phyloP scores from a whole-genome alignment of 2,329 filamentous ascomycete species.

The Penicillium frequentans region DNA sequence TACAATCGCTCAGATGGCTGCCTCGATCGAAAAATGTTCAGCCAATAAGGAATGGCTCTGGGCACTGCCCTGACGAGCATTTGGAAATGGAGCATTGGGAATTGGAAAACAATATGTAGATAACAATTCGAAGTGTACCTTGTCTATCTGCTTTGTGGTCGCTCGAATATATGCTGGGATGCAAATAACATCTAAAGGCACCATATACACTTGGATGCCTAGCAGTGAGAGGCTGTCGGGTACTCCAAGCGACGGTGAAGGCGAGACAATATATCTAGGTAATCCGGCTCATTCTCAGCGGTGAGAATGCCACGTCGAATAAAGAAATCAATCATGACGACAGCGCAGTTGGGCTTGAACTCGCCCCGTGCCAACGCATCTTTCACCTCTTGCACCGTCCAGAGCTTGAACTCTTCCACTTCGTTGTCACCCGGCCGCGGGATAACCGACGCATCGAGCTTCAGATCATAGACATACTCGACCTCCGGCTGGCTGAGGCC shows the following conservation, averaged over 20 bases:
- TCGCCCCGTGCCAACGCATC: constrained; percentile 67
- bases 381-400: constrained; percentile 74
- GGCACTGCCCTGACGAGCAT: neutral
- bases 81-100: neutral
- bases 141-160: neutral
- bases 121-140: neutral
- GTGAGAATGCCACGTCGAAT: constrained; percentile 80
- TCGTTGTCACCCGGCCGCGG: constrained; percentile 83
- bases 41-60: neutral
- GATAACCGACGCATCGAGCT: constrained; percentile 66
- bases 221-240: constrained; percentile 15
- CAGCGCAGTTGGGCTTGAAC: constrained; percentile 91
- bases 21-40: neutral
- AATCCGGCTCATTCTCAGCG: constrained; percentile 73
- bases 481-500: constrained; percentile 85
- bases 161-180: neutral
- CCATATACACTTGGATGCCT: neutral
- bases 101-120: too few species aligned
- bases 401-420: constrained; percentile 80
- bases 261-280: constrained; percentile 42
- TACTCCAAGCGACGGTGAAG: constrained; percentile 30
- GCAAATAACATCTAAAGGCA: neutral
- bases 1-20: neutral
- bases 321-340: constrained; percentile 87
- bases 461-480: constrained; percentile 88